These are phyloP conservation scores for Geotrichum fermentans DNA, from an alignment of 1,139 yeast genomes.

Conservation along the genomic window DNA sequence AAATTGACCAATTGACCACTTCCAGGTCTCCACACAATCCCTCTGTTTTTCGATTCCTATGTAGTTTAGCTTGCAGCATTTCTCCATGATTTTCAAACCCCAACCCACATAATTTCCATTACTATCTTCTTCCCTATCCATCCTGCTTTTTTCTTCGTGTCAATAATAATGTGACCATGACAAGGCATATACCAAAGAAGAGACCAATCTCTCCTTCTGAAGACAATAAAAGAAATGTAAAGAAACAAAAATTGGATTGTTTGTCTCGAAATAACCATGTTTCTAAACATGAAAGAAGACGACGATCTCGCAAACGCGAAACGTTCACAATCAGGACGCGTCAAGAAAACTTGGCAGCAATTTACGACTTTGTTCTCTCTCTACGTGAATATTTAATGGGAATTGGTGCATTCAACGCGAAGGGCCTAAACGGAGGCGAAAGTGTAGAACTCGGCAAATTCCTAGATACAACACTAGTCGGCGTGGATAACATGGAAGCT, in stretches of 20 bases:
- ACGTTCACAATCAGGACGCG: neutral
- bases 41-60: no score
- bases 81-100: no score
- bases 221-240: neutral
- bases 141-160: no score
- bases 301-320: neutral
- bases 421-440: neutral
- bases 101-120: no score
- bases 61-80: no score
- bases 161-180: neutral
- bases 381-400: neutral
- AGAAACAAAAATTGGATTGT: neutral
- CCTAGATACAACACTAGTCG: slow-evolving; percentile 3
- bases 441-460: slow-evolving; percentile 1
- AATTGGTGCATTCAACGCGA: slow-evolving; percentile 5
- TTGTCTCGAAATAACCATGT: neutral
- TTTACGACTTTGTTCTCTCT: neutral
- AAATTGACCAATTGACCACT: neutral
- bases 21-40: no score
- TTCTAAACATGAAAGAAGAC: neutral
- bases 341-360: neutral
- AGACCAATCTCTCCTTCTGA: neutral
- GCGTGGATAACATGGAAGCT: neutral
- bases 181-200: neutral
- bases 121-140: no score